These are phyloP conservation scores for Dryas integrifolia DNA, from an alignment of 331 rosid species.

Conservation along the genomic window DNA sequence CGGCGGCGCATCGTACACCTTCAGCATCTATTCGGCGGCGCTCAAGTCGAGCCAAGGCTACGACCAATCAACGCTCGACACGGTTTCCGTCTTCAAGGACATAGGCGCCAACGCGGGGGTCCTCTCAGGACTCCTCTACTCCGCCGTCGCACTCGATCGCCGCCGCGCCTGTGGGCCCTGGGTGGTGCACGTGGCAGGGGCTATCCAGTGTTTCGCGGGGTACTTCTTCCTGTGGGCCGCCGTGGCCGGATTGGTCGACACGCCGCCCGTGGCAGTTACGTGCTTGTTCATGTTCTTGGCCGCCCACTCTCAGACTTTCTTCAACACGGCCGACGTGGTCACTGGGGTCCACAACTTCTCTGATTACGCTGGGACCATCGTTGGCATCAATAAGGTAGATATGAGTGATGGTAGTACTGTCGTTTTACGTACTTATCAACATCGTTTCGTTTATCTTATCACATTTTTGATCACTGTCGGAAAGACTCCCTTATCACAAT, in stretches of 20 bases:
- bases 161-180: constrained; percentile 54
- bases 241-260: constrained; percentile 55
- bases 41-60: constrained; percentile 79
- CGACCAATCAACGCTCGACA: constrained; percentile 83
- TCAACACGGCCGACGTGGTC: constrained; percentile 76
- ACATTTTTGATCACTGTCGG: neutral
- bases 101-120: constrained; percentile 84
- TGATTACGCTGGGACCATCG: constrained; percentile 72
- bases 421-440: too few species aligned
- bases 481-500: too few species aligned
- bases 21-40: constrained; percentile 71
- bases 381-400: constrained; percentile 81
- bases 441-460: neutral
- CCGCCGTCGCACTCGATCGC: constrained; percentile 45
- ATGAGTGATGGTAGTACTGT: too few species aligned
- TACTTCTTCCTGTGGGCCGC: constrained; percentile 74
- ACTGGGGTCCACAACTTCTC: constrained; percentile 77
- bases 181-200: constrained; percentile 65
- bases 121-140: constrained; percentile 75
- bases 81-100: constrained; percentile 92
- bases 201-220: constrained; percentile 58
- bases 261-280: constrained; percentile 60
- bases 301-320: constrained; percentile 68
- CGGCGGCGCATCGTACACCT: constrained; percentile 84
- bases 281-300: constrained; percentile 73